Conservation (phyloP, 2,329 filamentous ascomycete species). For the Neopestalotiopsis rosae region DNA sequence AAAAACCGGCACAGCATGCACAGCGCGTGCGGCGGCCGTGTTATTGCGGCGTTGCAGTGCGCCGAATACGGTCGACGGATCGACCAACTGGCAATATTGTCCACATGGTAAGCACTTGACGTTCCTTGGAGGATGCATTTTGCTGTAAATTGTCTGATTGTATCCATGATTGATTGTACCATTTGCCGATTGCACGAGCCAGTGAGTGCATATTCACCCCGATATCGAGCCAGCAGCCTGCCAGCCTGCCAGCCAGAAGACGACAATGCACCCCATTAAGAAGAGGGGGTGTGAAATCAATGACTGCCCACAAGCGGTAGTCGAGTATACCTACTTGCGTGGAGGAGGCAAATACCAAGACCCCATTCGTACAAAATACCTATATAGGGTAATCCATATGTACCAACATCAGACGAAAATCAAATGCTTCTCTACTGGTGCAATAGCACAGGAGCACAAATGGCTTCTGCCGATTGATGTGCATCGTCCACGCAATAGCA, state of each 20-base stretch:
- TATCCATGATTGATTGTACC: background rate
- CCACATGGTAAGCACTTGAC: background rate
- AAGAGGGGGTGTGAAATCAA: background rate
- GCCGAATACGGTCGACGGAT: background rate
- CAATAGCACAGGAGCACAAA: background rate
- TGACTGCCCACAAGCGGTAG: background rate
- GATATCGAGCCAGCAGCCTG: background rate
- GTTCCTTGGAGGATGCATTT: background rate
- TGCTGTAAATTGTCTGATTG: background rate
- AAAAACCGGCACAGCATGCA: background rate
- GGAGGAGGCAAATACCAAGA: background rate
- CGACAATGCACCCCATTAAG: too few relatives aligned
- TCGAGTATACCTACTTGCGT: background rate
- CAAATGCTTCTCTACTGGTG: background rate
- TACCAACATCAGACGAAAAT: background rate
- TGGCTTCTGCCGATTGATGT: background rate
- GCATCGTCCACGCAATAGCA: background rate
- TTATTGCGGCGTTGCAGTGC: background rate
- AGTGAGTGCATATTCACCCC: background rate
- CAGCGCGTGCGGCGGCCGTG: background rate
- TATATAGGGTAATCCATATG: background rate
- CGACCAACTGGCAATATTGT: background rate
- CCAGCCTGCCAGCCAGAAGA: too few relatives aligned
- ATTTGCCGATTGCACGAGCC: conserved; percentile 2
- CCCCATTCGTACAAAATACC: background rate